A percentile compares a stretch with the other conserved stretches of the same genome.
Evolutionary conservation across 176 grass and related monocot species (phyloP).

Genomic region (Carex pumila): DNA sequence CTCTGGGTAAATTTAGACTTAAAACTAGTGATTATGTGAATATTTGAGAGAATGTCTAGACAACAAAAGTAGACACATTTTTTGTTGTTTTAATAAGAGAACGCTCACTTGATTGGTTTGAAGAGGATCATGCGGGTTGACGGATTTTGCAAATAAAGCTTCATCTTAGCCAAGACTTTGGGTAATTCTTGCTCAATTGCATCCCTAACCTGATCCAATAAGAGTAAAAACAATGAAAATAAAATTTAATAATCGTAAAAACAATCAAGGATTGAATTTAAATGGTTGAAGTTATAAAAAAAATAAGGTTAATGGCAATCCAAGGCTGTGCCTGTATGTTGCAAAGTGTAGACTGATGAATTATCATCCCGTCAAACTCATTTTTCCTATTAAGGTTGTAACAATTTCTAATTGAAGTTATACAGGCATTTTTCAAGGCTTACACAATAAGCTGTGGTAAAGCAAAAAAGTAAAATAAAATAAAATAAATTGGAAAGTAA

Average conservation of each 20-base stretch:
- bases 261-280: not conserved
- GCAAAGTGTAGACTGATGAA: not conserved
- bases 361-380: not conserved
- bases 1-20: not conserved
- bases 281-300: not conserved
- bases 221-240: not conserved
- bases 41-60: not conserved
- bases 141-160: constrained; percentile 90
- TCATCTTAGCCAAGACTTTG: constrained; percentile 73
- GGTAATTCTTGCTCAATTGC: constrained; percentile 77
- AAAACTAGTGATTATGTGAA: not conserved
- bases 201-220: constrained; percentile 32
- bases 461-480: not conserved
- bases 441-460: not conserved
- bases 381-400: not conserved
- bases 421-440: not conserved
- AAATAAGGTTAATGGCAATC: not conserved
- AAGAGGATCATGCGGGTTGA: constrained; percentile 94
- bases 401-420: not conserved
- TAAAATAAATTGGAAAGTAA: not conserved
- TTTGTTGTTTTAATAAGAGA: not conserved
- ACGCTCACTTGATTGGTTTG: constrained; percentile 91
- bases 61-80: not conserved
- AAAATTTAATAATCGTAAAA: not conserved
- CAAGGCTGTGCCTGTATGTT: not conserved